phyloP scores from a whole-genome alignment of 1,284 basidiomycete species.

The Ustilago loliicola region DNA sequence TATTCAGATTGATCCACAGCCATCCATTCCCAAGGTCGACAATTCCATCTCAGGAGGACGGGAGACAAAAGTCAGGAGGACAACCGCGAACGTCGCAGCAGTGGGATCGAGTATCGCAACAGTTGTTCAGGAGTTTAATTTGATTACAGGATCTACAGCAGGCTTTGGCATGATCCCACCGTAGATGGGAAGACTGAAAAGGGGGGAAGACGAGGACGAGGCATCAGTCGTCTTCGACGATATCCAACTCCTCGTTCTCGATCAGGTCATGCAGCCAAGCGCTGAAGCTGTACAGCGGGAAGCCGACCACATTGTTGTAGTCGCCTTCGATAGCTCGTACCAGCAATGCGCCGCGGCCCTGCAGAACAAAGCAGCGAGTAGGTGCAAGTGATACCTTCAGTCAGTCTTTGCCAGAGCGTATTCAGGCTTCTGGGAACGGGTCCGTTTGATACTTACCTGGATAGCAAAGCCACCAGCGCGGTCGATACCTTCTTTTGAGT shows the following conservation, averaged over 20 bases:
- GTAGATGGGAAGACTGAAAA: not conserved
- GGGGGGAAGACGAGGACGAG: not conserved
- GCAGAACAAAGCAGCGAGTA: not conserved
- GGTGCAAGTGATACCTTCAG: not conserved
- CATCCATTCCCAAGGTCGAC: not conserved
- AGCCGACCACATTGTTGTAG: constrained; percentile 92
- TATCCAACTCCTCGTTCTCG: constrained; percentile 64
- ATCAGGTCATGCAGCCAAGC: constrained; percentile 63
- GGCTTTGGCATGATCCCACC: not conserved
- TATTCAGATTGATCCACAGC: not conserved
- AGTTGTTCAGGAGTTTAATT: not conserved
- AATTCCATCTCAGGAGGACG: not conserved
- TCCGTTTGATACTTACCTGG: constrained; percentile 75
- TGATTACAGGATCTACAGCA: not conserved
- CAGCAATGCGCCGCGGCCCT: constrained; percentile 82
- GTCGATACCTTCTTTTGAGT: constrained; percentile 88
- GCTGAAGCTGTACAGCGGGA: constrained; percentile 74
- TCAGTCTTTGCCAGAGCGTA: not conserved
- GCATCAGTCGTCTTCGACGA: constrained; percentile 47
- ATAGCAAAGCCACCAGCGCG: constrained; percentile 95
- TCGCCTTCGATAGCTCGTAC: constrained; percentile 89
- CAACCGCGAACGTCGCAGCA: not conserved
- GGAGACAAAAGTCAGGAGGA: not conserved
- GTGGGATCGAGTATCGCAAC: not conserved
- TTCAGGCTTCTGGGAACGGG: not conserved